Conservation (phyloP, 2,329 filamentous ascomycete species). For the Penicillium sp. region DNA sequence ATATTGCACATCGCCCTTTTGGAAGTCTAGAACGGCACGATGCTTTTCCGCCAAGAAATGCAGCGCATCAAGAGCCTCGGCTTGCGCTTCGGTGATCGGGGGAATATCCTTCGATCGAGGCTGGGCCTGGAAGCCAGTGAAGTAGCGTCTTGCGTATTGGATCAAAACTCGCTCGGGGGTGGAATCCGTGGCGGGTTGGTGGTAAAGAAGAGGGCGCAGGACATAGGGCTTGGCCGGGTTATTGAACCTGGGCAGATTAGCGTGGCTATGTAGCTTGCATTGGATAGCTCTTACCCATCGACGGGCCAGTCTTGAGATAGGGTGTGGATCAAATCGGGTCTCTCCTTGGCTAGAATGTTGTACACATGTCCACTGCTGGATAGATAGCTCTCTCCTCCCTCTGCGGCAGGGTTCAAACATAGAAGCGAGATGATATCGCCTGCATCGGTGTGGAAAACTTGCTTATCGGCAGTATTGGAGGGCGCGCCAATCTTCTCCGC, state of each 20-base stretch:
- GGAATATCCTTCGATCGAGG: slow-evolving; percentile 48
- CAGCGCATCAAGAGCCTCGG: slow-evolving; percentile 54
- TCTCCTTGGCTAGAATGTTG: slow-evolving; percentile 54
- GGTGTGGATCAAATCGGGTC: slow-evolving; percentile 57
- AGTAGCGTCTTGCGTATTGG: slow-evolving; percentile 61
- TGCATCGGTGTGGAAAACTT: slow-evolving; percentile 59
- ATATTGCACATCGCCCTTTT: slow-evolving; percentile 54
- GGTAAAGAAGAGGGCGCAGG: slow-evolving; percentile 49
- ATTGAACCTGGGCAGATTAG: slow-evolving; percentile 49
- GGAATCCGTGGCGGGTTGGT: slow-evolving; percentile 51
- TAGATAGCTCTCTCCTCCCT: slow-evolving; percentile 55
- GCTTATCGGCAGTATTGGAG: slow-evolving; percentile 30
- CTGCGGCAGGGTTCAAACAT: slow-evolving; percentile 47
- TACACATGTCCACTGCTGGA: slow-evolving; percentile 57
- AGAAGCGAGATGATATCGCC: slow-evolving; percentile 57
- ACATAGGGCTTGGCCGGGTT: slow-evolving; percentile 50
- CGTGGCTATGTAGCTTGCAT: neutral
- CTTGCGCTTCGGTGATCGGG: slow-evolving; percentile 54
- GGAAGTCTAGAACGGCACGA: slow-evolving; percentile 46
- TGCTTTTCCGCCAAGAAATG: slow-evolving; percentile 52
- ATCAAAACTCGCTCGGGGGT: slow-evolving; percentile 58
- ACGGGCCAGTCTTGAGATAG: slow-evolving; percentile 51
- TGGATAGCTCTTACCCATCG: slow-evolving; percentile 42
- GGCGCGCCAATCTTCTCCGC: slow-evolving; percentile 18
- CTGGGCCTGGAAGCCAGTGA: slow-evolving; percentile 53